Evolutionary conservation across 768 basidiomycete genomes (phyloP), one percentile per base, ranked within the genome.

Genomic region (Scleroderma bovista): DNA sequence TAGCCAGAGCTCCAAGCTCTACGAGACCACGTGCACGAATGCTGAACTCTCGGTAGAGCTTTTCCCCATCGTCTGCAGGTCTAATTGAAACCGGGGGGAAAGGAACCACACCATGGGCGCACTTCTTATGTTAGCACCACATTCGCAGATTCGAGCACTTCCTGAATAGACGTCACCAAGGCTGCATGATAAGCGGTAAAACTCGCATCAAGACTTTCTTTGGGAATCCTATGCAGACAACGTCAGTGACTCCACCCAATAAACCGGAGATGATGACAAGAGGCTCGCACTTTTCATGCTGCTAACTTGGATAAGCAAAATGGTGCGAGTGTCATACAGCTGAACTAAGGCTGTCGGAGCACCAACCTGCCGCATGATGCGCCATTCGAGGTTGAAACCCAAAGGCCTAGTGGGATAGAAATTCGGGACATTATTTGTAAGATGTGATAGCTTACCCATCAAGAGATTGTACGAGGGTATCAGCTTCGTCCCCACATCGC

Each of bases 331-430:
- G 50, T 79, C 76, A 34, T 69, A 72, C 1, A 80, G 45, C 55
- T 80, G 78, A 1, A 79, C 70, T 2, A 77, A 60, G 0, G 77
- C 74, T 2, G 73, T 71, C 29, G 59, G 51, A 7, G 64, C 60
- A 29, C 65, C 59, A 3, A 59, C 60, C n/a, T 61, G 54, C 46
- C 63, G 69, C 40, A 58, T 56, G 17, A 75, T 67, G 15, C 66
- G 61, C 77, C 77, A 79, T 56, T 79, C 77, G 37, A 79, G 64
- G 60, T 79, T 78, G 24, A 79, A 75, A 7, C 78, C 78, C 10
- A 79, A 39, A 9, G 78, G 72, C 2, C 76, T 77, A 38, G 12
- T 20, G 29, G 8, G 37, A 15, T 11, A 54, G 39, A 50, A 44
- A 6, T 13, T 26, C 23, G 3, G 33, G 8, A 6, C 10, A 3